A percentile compares a stretch with the other conserved stretches of the same genome.
phyloP scores from a whole-genome alignment of 805 yeast species.

The Starmerella roubikii region DNA sequence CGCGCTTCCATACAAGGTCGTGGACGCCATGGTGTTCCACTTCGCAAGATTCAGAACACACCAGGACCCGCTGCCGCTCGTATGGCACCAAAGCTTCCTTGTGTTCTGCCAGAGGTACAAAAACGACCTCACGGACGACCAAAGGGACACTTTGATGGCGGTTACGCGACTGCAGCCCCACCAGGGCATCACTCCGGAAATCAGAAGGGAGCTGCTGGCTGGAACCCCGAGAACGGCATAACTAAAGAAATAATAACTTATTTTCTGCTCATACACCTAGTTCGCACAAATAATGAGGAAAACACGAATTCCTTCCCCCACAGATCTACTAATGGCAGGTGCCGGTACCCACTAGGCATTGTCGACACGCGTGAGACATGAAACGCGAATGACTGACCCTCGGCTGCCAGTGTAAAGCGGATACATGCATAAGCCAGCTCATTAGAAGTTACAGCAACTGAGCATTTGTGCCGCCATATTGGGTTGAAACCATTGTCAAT shows the following conservation, averaged over 20 bases:
- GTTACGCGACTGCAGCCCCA: slow-evolving; percentile 85
- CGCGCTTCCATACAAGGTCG: slow-evolving; percentile 91
- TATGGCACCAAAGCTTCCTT: slow-evolving; percentile 94
- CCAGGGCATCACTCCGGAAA: slow-evolving; percentile 80
- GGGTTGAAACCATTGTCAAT: slow-evolving; percentile 78
- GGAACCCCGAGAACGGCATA: slow-evolving; percentile 33
- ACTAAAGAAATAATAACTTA: background rate
- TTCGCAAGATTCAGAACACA: slow-evolving; percentile 70
- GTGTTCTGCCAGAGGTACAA: slow-evolving; percentile 93
- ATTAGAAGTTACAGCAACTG: slow-evolving; percentile 28
- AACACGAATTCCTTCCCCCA: slow-evolving; percentile 68
- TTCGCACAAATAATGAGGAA: slow-evolving; percentile 38
- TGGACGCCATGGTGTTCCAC: slow-evolving; percentile 86
- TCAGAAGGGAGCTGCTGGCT: slow-evolving; percentile 81
- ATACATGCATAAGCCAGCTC: slow-evolving; percentile 27
- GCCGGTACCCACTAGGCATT: slow-evolving; percentile 68
- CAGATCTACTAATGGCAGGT: slow-evolving; percentile 58
- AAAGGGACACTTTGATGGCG: slow-evolving; percentile 83
- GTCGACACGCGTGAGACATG: slow-evolving; percentile 47
- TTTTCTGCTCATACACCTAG: background rate
- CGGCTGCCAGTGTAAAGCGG: slow-evolving; percentile 26
- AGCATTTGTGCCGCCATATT: slow-evolving; percentile 51
- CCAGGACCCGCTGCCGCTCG: slow-evolving; percentile 62
- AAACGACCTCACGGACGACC: slow-evolving; percentile 97
- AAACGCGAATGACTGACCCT: slow-evolving; percentile 38